These are phyloP conservation scores for Chaetomiaceae sp. DNA, from an alignment of 2,329 filamentous ascomycete species.

Conservation along the genomic window DNA sequence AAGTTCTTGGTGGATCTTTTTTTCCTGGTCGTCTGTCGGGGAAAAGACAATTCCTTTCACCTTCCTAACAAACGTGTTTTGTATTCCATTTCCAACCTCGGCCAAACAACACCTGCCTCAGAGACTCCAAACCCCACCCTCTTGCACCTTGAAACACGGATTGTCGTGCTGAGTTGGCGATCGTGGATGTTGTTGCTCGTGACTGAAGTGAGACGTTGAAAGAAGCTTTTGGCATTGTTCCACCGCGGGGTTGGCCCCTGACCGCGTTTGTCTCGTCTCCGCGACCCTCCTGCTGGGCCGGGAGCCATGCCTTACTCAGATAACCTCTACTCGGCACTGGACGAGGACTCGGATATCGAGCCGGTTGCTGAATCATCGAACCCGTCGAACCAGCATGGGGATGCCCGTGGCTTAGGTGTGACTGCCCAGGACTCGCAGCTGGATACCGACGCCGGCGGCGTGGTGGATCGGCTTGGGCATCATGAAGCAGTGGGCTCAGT, in stretches of 20 bases:
- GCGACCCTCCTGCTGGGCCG: neutral
- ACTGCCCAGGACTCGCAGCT: neutral
- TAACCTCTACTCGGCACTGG: conserved; percentile 39
- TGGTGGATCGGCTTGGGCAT: neutral
- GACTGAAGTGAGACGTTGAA: conserved; percentile 9
- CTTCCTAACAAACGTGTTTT: neutral
- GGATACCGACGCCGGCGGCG: neutral
- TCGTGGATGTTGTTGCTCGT: neutral
- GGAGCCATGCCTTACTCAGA: conserved; percentile 46
- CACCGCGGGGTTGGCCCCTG: conserved; percentile 4
- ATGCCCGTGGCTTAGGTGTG: neutral
- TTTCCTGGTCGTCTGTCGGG: neutral
- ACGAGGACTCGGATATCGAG: conserved; percentile 29
- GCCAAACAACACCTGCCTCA: neutral
- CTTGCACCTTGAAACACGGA: neutral
- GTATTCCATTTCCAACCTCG: too few relatives aligned
- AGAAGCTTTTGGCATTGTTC: conserved; percentile 17
- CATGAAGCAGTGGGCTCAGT: neutral
- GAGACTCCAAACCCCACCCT: neutral
- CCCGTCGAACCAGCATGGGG: conserved; percentile 16
- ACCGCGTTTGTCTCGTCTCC: conserved; percentile 13
- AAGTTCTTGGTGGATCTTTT: neutral
- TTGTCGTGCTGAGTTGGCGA: neutral
- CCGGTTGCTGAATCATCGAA: conserved; percentile 19
- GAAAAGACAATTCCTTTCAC: neutral